Conservation (phyloP, 768 basidiomycete genomes). For the Clitopilus hobsonii region DNA sequence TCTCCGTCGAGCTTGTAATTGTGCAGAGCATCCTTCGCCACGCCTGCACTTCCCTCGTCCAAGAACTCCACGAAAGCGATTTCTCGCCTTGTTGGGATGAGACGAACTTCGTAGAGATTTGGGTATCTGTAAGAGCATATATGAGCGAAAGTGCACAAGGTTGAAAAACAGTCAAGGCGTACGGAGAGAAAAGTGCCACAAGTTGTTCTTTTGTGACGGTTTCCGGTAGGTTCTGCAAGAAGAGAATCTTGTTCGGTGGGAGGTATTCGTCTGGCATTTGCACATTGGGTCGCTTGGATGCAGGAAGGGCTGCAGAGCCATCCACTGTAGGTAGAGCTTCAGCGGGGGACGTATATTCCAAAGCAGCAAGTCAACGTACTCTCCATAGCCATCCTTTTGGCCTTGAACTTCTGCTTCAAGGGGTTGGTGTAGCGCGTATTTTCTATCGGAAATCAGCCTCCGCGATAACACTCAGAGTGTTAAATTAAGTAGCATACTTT, state of each 20-base stretch:
- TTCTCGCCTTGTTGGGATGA: slow-evolving; percentile 94
- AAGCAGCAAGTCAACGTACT: slow-evolving; percentile 37
- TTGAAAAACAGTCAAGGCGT: not conserved
- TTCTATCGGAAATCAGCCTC: slow-evolving; percentile 36
- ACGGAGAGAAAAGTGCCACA: slow-evolving; percentile 71
- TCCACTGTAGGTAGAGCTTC: slow-evolving; percentile 43
- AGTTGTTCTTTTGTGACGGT: slow-evolving; percentile 90
- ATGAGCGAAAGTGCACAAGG: not conserved
- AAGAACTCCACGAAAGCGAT: slow-evolving; percentile 98
- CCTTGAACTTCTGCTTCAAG: slow-evolving; percentile 77
- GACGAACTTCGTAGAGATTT: slow-evolving; percentile 95
- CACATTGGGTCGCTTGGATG: slow-evolving; percentile 75
- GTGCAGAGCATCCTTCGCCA: slow-evolving; percentile 94
- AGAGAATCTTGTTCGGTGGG: slow-evolving; percentile 98
- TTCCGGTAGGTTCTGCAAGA: slow-evolving; percentile 95
- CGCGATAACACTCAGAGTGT: slow-evolving; percentile 3
- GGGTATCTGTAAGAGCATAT: slow-evolving; percentile 61
- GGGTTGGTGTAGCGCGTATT: slow-evolving; percentile 86
- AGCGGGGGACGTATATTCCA: slow-evolving; percentile 8
- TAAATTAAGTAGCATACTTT: slow-evolving; percentile 53
- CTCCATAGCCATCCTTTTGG: slow-evolving; percentile 78
- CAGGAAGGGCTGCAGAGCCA: slow-evolving; percentile 59
- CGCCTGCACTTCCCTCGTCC: slow-evolving; percentile 88
- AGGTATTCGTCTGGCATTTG: slow-evolving; percentile 99
- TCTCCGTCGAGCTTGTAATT: slow-evolving; percentile 97